Conservation (phyloP, 1,139 yeast species). For the Hemisphaericaspora subhashii region DNA sequence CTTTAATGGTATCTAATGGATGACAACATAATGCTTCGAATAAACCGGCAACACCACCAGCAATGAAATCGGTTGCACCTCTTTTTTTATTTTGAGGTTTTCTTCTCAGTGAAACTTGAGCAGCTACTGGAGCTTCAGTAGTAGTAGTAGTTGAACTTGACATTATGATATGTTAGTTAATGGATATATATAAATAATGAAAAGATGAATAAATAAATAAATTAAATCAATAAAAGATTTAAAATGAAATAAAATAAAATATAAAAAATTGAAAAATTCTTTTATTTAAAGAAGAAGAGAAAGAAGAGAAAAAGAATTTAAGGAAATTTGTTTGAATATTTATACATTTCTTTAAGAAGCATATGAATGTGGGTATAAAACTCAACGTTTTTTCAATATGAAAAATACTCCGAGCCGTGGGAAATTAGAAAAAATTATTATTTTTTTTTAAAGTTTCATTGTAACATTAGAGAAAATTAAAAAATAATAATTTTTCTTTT, state of each 20-base stretch:
- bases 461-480: too few relatives aligned
- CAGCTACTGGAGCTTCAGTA: constrained; percentile 6
- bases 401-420: too few relatives aligned
- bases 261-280: too few relatives aligned
- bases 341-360: too few relatives aligned
- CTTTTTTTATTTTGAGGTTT: constrained; percentile 31
- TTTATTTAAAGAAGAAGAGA: too few relatives aligned
- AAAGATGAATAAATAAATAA: not conserved
- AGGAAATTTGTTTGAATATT: too few relatives aligned
- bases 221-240: not conserved
- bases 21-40: constrained; percentile 97
- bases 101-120: constrained; percentile 10
- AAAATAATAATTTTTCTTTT: not conserved
- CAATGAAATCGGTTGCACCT: constrained; percentile 72
- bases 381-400: too few relatives aligned
- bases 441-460: too few relatives aligned
- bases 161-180: constrained; percentile 11
- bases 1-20: constrained; percentile 93
- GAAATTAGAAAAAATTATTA: too few relatives aligned
- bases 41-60: constrained; percentile 97
- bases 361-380: too few relatives aligned
- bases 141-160: constrained; percentile 15
- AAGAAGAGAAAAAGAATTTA: too few relatives aligned
- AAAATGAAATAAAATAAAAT: not conserved
- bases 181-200: constrained; percentile 2